Evolutionary conservation across 2,329 filamentous ascomycete species (phyloP), one percentile per base, ranked within the genome.

Genomic region (Endoconidiophora laricicola): DNA sequence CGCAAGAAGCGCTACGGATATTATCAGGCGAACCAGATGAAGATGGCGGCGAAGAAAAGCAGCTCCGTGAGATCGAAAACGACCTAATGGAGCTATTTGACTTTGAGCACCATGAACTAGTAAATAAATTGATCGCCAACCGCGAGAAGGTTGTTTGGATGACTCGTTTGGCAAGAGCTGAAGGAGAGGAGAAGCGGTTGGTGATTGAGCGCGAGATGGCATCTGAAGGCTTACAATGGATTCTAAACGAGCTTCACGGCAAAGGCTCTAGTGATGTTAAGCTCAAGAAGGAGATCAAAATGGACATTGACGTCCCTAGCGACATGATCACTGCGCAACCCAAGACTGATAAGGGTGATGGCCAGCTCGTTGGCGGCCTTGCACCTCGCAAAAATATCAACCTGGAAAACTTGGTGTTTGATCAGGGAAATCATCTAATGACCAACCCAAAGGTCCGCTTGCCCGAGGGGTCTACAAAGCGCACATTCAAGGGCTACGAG

Each of bases 41-140:
- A 58, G 63, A 66, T 46, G 81, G 83, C 50, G 87, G 83, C 14
- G 81, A 90, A 53, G 86, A 93, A 59, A 88, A 85, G 63, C 75
- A 84, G 12, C 70, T 96, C 26, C 81, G 90, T 59, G 90, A 98
- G 60, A 88, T 96, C 50, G 91, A 98, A 61, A 98, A 98, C 63
- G 91, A 98, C 55, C 72, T 98, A 52, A 96, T 96, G 84, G 91
- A 95, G 59, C 74, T 98, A 0, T 96, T 98, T 58, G 91, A 98
- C 59, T 98, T 94, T 60, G 90, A 96, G 59, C 84, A 95, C 60
- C 86, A 93, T 54, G 87, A 95, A 56, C 73, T 95, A 49, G 91
- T 96, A 23, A 81, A 86, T 56, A 90, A 86, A 63, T 74, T 98
- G 14, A 87, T 96, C 51, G 78, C 82, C 57, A 98, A 98, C 64